phyloP scores from a whole-genome alignment of 768 basidiomycete genomes.

The Chalciporus piperatus region DNA sequence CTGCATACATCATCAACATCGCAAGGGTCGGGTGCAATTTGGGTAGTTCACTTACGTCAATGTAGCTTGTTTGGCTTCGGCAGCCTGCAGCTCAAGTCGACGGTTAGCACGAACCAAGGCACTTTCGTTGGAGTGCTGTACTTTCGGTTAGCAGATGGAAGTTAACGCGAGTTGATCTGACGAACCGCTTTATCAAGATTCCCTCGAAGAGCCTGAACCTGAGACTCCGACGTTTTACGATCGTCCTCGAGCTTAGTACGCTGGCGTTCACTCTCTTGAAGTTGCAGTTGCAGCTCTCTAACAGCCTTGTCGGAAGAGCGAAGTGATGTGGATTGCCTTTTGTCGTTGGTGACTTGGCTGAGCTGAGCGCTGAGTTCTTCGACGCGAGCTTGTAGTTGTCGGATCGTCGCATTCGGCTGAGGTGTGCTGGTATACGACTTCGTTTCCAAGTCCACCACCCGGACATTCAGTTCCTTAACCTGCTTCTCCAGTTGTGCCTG shows the following conservation, averaged over 20 bases:
- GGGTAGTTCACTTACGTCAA: slow-evolving; percentile 48
- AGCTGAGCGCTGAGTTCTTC: slow-evolving; percentile 62
- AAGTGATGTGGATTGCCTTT: slow-evolving; percentile 30
- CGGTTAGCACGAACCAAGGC: slow-evolving; percentile 70
- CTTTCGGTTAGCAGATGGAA: slow-evolving; percentile 5
- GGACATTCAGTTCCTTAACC: slow-evolving; percentile 79
- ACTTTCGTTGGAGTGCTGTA: slow-evolving; percentile 67
- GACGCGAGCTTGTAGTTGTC: slow-evolving; percentile 65
- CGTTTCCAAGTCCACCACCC: slow-evolving; percentile 80
- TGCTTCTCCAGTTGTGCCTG: slow-evolving; percentile 85
- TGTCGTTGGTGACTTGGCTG: slow-evolving; percentile 42
- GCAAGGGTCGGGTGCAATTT: not conserved
- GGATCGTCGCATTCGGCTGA: slow-evolving; percentile 50
- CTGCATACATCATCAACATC: slow-evolving; percentile 30
- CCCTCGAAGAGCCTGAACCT: slow-evolving; percentile 54
- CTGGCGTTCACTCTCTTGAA: slow-evolving; percentile 61
- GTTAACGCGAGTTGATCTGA: slow-evolving; percentile 8
- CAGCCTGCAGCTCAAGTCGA: slow-evolving; percentile 73
- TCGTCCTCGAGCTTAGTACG: slow-evolving; percentile 65
- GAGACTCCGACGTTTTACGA: slow-evolving; percentile 53
- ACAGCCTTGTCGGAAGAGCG: slow-evolving; percentile 46
- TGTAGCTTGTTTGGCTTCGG: slow-evolving; percentile 67
- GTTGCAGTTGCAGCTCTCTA: slow-evolving; percentile 52
- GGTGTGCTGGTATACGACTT: slow-evolving; percentile 68
- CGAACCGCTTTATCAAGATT: slow-evolving; percentile 62